Base-by-base conservation (phyloP, 352 stramenopile species). In the Phytophthora tubulina region DNA sequence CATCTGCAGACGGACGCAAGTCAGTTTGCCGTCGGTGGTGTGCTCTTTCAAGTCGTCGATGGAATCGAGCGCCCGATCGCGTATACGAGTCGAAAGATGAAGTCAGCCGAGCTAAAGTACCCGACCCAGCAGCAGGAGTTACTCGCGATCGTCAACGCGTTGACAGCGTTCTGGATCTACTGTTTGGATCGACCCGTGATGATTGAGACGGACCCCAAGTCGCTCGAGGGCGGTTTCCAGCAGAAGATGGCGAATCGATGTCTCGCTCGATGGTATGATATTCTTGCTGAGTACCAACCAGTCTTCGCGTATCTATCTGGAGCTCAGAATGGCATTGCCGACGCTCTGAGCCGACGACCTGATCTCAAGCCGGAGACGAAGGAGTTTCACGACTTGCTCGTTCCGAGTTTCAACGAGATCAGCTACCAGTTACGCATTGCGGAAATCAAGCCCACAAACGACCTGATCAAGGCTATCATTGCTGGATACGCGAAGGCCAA, bases 311-410 rank as follows among this genome's bases (percentile, higher is more conserved):
- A n/a, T n/a, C n/a, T n/a, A n/a, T n/a, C n/a, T n/a, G n/a, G n/a
- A n/a, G n/a, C n/a, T n/a, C n/a, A 10, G 11, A 45, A n/a, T 15
- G 39, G 39, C 11, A 45, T 45, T 10, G 39, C 39, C 7, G 2
- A 55, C 48, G 10, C 31, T n/a, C n/a, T n/a, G n/a, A n/a, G 61
- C 11, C 11, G 50, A 49, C n/a, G 61, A 48, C 50, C 49, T 2
- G 50, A 62, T 49, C 44, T 70, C 27, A 55, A 67, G 32, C 55
- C 48, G 1, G 46, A 71, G 35, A 60, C 46, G 21, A 71, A 65
- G 45, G 53, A 65, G 9, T 71, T 71, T 32, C 54, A 71, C 11
- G 54, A 71, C 17, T 27, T 71, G 13, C 45, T 63, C 0, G 63
- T 71, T 11, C 36, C 54, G 0, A 71, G 53, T 30, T 59, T 71